phyloP scores from a whole-genome alignment of 345 rosid species.

The Raphanus raphanistrum region DNA sequence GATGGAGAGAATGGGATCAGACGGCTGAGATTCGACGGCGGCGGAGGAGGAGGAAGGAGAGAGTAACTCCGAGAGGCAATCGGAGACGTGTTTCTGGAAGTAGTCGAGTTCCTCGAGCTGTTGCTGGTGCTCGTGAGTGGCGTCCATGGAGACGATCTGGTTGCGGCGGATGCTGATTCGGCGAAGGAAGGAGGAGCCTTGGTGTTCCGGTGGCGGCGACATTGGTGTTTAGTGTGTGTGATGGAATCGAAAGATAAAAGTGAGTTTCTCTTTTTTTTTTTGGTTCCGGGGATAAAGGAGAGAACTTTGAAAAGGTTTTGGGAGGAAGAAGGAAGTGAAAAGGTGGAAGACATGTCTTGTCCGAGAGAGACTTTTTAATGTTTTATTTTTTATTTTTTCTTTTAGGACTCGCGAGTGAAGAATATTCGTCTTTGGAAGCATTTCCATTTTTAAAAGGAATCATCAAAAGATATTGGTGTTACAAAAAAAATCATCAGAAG shows the following conservation, averaged over 20 bases:
- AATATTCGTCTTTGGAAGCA: not conserved
- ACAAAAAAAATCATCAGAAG: not conserved
- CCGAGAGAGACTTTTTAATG: not conserved
- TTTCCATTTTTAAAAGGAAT: not conserved
- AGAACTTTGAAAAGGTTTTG: slow-evolving; percentile 10
- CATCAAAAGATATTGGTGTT: not conserved
- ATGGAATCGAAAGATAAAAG: not conserved
- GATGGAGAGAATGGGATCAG: slow-evolving; percentile 63
- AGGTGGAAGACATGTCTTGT: slow-evolving; percentile 37
- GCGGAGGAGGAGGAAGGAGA: slow-evolving; percentile 22
- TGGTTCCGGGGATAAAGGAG: slow-evolving; percentile 26
- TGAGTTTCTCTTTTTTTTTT: not conserved
- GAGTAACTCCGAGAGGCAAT: slow-evolving; percentile 61
- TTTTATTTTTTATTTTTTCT: not conserved
- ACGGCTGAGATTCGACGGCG: slow-evolving; percentile 1
- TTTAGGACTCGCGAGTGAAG: not conserved
- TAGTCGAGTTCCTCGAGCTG: slow-evolving; percentile 79
- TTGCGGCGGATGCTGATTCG: slow-evolving; percentile 85
- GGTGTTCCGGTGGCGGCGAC: slow-evolving; percentile 70
- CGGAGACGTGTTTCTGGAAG: slow-evolving; percentile 71
- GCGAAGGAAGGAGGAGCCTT: slow-evolving; percentile 76
- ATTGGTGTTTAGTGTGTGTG: not conserved
- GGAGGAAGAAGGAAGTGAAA: slow-evolving; percentile 18
- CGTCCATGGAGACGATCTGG: slow-evolving; percentile 81
- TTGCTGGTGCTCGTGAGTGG: slow-evolving; percentile 53